Base-by-base conservation (phyloP, 495 filamentous ascomycete species). In the Hypoxylon fuscum region DNA sequence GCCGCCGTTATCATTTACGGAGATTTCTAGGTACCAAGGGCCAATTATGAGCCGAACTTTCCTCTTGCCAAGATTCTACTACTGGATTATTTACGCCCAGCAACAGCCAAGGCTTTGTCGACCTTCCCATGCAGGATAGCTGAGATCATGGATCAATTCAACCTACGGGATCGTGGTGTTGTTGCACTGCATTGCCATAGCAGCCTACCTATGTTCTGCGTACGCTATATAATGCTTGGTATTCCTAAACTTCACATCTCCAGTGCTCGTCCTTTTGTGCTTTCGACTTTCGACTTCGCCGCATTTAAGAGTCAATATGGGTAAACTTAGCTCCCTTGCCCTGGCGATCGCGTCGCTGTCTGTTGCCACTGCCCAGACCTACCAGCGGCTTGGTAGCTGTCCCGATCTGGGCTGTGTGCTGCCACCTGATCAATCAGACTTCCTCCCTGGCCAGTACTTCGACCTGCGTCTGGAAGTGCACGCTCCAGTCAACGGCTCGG, bases 391-490 rank as follows among this genome's bases (percentile, higher is more conserved):
- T 15, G 88, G 89, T 47, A 82, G 81, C 15, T 92, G 89, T 66
- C 89, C 88, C 3, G 79, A 80, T 9, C 76, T 92, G n/a, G 89
- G 89, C 55, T 92, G 89, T 66, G 79, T 92, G 46, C 81, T 92
- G 25, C 89, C 89, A 11, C 89, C 89, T 0, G 89, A 92, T 64
- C 88, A 90, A 80, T 85, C 83, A 31, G 89, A 91, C 62, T 91
- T 92, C 77, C 79, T 91, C 0, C 80, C 89, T 2, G 89, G 89
- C 21, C 88, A 90, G 70, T 85, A 81, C 66, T 92, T 92, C 66
- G 89, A 91, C 70, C 85, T 92, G 54, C 86, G 89, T 20, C 81
- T 92, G 21, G 89, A 92, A 72, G 83, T 92, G 29, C 89, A 92
- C 64, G 88, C 88, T 2, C 89, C 89, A 1, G 75, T 87, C 70